Base-by-base conservation (phyloP, 768 basidiomycete species). In the Pleurotus eryngii region DNA sequence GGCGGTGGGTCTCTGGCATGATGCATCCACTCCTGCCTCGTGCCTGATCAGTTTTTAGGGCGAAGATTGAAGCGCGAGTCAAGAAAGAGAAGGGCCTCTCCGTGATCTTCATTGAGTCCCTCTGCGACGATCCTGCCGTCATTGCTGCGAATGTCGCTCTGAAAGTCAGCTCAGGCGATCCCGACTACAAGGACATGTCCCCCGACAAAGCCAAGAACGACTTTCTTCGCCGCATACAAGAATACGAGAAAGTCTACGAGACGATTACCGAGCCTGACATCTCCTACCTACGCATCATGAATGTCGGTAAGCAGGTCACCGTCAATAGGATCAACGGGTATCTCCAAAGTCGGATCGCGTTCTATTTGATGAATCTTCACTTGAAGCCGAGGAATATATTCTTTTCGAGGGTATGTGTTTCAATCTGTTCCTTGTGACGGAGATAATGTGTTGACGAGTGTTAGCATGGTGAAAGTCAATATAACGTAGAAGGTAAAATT, bases 311-410 rank as follows among this genome's bases (percentile, higher is more conserved):
- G 60, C 87, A 92, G 70, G 95, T 95, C 55, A 91, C 85, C 0
- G 81, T 94, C 48, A 87, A 83, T 53, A 80, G 87, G 61, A 98
- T 99, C 55, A 85, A 95, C 66, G 95, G 95, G 12, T 99, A 99
- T 67, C 74, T 99, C 59, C 93, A 95, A 67, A 94, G 92, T 79
- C 89, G 97, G 37, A 94, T 99, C 62, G 96, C 94, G 17, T 99
- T 96, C 74, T 99, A 95, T 72, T 79, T 99, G 55, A 98, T 98
- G 95, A 98, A 98, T 70, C 71, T 98, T 64, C 97, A 99, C 72
- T 76, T 99, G 63, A 97, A 97, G 65, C 96, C 97, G 5, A 81
- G 97, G 57, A 93, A 88, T 68, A 98, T 99, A 59, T 99, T 94
- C 73, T 83, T 99, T 59, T 98, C 97, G 4, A 75, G 97, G 64